phyloP scores from a whole-genome alignment of 1,139 yeast genomes.

The Debaryomyces robertsiae region DNA sequence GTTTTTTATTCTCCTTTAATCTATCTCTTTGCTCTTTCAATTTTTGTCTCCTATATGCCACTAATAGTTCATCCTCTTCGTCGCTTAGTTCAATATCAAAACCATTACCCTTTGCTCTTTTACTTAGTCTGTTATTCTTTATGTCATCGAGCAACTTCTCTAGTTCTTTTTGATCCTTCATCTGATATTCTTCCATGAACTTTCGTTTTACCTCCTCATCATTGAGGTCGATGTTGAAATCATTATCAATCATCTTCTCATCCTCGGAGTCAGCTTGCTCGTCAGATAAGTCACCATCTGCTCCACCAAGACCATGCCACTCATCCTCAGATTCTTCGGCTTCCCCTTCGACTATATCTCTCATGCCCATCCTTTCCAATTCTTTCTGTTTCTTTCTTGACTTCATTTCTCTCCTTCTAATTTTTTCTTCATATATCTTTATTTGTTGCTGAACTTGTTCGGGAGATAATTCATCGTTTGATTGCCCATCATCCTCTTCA shows the following conservation, averaged over 20 bases:
- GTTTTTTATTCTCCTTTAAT: constrained; percentile 54
- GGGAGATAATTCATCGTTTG: constrained; percentile 26
- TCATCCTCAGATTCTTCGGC: constrained; percentile 98
- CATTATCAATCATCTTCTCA: constrained; percentile 81
- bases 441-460: constrained; percentile 33
- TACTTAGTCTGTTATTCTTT: constrained; percentile 77
- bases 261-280: constrained; percentile 70
- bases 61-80: constrained; percentile 64
- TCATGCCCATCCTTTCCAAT: constrained; percentile 53
- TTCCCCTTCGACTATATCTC: constrained; percentile 71
- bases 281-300: constrained; percentile 69
- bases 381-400: constrained; percentile 46
- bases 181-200: constrained; percentile 68
- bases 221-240: constrained; percentile 58
- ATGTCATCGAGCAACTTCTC: constrained; percentile 79
- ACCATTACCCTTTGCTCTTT: constrained; percentile 56
- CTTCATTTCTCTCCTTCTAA: constrained; percentile 41
- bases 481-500: constrained; percentile 20
- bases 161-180: constrained; percentile 69
- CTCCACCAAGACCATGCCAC: constrained; percentile 90
- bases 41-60: constrained; percentile 54
- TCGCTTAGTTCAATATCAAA: constrained; percentile 68
- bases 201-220: constrained; percentile 61
- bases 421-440: constrained; percentile 40
- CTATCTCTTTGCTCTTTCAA: constrained; percentile 57